Percentiles rank a stretch among this genome's conserved stretches.
phyloP scores from a whole-genome alignment of 176 grass and related monocot species.

The Leersia perrieri region DNA sequence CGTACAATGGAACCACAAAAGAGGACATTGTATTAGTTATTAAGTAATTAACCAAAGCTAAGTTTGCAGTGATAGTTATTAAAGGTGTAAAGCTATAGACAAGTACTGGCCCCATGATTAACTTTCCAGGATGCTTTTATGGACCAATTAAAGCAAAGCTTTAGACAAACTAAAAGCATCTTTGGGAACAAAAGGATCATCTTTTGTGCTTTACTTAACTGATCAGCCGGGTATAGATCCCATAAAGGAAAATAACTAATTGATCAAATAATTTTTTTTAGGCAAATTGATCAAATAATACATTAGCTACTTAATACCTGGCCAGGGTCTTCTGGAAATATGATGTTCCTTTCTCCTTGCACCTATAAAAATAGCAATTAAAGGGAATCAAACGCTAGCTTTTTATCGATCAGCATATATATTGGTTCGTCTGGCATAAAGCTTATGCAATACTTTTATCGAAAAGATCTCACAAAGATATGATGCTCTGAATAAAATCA shows the following conservation, averaged over 20 bases:
- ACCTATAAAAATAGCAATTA: constrained; percentile 27
- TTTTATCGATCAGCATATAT: constrained; percentile 31
- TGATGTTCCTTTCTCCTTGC: constrained; percentile 42
- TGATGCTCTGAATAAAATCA: constrained; percentile 37
- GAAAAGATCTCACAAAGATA: constrained; percentile 63
- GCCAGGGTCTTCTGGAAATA: constrained; percentile 72
- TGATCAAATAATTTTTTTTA: constrained; percentile 23
- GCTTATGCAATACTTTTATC: constrained; percentile 40
- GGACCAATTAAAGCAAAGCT: constrained; percentile 27
- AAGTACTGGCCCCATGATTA: constrained; percentile 53
- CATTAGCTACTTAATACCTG: constrained; percentile 50
- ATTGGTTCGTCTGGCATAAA: constrained; percentile 41
- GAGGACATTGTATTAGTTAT: constrained; percentile 6
- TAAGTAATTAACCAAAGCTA: constrained; percentile 12
- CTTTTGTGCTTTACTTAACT: constrained; percentile 38
- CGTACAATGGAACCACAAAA: constrained; percentile 17
- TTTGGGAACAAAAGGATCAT: constrained; percentile 43
- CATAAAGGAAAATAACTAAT: constrained; percentile 12
- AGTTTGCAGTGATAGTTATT: constrained; percentile 43
- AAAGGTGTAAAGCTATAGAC: constrained; percentile 42
- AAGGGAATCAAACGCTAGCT: constrained; percentile 39
- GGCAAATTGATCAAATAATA: not conserved
- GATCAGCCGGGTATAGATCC: constrained; percentile 49
- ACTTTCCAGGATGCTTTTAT: constrained; percentile 53
- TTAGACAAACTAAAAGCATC: constrained; percentile 41